Evolutionary conservation across 1,139 yeast genomes (phyloP), one percentile per base, ranked within the genome.

Genomic region (Pichia terricola): DNA sequence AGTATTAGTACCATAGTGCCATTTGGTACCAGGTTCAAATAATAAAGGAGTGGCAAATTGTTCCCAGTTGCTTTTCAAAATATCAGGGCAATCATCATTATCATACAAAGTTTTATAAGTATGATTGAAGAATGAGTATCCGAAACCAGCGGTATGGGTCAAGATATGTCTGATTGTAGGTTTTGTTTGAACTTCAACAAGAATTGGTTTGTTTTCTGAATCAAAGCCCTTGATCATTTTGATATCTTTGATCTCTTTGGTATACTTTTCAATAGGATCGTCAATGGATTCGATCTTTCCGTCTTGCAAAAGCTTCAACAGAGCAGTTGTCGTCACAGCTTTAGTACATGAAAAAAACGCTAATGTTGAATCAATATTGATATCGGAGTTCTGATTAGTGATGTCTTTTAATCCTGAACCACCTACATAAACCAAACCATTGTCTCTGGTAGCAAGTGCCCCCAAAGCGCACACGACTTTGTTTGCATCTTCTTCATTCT

Each of bases 11-110:
- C 48, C 48, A 32, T 45, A 45, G 28, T 43, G 48, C 44, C 44
- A 45, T 35, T 40, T 43, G 16, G 46, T 40, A 30, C 46, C 48
- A 5, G 48, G 48, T 33, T 45, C 48, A 31, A 40, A 45, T 26
- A 40, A 22, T 7, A 38, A 37, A 5, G 48, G 48, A 7, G 48
- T 42, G 8, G 27, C 31, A 26, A 45, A 45, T 16, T 45, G 37
- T 7, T 43, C 38, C 44, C 46, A 45, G 26, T 39, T 30, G 31
- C 42, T 37, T 8, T 40, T 38, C 5, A 45, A 10, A 26, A 45
- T 43, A 33, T 45, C 28, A 16, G 45, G 38, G 7, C 32, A 25
- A 5, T 35, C 40, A 4, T 35, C 28, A 2, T 2, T 31, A 9
- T 45, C 40, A 3, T 26, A 31, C 5, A 43, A 39, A 22, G 34